Evolutionary conservation across 306 rosid species (phyloP).

Genomic region (Pterocarpus santalinus): DNA sequence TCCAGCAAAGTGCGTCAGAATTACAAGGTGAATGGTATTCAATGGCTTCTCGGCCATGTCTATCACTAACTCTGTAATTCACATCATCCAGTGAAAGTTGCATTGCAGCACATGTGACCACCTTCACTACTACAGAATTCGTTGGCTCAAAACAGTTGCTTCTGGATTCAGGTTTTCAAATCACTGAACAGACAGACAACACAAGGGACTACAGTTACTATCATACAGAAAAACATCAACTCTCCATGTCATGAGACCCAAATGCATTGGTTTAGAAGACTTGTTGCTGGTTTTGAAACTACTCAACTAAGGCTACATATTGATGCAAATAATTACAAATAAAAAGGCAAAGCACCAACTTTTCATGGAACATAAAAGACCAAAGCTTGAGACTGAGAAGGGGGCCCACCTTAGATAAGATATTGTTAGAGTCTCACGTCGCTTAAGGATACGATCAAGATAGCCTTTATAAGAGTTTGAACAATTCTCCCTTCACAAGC

Average conservation of each 20-base stretch:
- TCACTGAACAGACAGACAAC: conserved; percentile 38
- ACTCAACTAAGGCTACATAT: conserved; percentile 36
- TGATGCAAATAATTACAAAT: not conserved
- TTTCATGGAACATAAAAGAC: not conserved
- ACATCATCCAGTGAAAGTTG: conserved; percentile 26
- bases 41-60: conserved; percentile 18
- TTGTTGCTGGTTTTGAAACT: conserved; percentile 38
- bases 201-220: conserved; percentile 26
- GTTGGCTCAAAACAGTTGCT: conserved; percentile 34
- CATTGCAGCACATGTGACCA: conserved; percentile 17
- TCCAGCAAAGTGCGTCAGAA: conserved; percentile 45
- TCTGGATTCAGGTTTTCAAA: conserved; percentile 29
- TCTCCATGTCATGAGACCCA: conserved; percentile 44
- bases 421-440: not conserved
- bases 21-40: conserved; percentile 8
- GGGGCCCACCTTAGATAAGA: conserved; percentile 15
- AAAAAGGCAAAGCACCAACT: conserved; percentile 35
- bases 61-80: conserved; percentile 14
- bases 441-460: no score
- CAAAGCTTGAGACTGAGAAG: not conserved
- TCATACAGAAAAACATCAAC: conserved; percentile 37
- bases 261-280: conserved; percentile 44
- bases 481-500: no score
- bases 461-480: no score
- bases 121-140: conserved; percentile 43